Conservation (phyloP, 2,329 filamentous ascomycete species). For the Achaetomium macrosporum region DNA sequence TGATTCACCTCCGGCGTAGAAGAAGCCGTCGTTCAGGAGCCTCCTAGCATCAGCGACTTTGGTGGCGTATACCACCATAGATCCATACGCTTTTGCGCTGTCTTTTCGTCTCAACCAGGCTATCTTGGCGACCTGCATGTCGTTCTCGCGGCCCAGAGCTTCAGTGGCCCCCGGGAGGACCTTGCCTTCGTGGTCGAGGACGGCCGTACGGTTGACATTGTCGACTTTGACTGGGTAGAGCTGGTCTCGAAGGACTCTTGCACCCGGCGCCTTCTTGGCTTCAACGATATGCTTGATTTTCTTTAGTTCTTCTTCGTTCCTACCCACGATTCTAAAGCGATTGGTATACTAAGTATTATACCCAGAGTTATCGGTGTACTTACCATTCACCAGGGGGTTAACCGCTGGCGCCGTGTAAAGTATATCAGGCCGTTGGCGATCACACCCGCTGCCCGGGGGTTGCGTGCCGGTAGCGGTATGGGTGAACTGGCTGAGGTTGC, state of each 20-base stretch:
- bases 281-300: conserved; percentile 8
- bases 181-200: conserved; percentile 9
- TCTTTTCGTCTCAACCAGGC: conserved; percentile 7
- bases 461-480: no score
- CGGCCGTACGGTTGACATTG: conserved; percentile 9
- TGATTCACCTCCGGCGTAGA: conserved; percentile 6
- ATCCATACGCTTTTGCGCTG: conserved; percentile 4
- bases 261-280: conserved; percentile 5
- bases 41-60: neutral
- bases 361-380: no score
- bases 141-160: conserved; percentile 9
- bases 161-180: conserved; percentile 5
- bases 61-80: conserved; percentile 3
- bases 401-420: no score
- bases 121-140: conserved; percentile 5
- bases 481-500: neutral
- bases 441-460: no score
- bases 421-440: no score
- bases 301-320: conserved; percentile 9
- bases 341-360: neutral
- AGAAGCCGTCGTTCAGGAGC: neutral
- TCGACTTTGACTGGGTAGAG: conserved; percentile 10
- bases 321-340: conserved; percentile 1
- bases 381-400: no score
- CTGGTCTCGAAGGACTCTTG: conserved; percentile 5